Percentiles rank a stretch among this genome's conserved stretches.
phyloP scores from a whole-genome alignment of 805 yeast species.

The Pichia californica region DNA sequence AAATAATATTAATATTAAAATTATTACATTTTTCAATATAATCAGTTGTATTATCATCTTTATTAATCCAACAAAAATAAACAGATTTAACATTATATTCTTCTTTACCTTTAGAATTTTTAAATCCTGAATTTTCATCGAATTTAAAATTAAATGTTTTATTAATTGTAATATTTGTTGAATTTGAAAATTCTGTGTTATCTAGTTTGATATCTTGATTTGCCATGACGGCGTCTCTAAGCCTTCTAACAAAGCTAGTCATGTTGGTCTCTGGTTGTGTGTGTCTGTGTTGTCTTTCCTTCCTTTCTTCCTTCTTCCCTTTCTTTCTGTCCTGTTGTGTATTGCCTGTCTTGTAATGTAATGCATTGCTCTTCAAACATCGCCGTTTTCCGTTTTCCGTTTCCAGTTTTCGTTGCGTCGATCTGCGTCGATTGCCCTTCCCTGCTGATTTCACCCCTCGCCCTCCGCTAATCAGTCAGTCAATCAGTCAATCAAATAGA shows the following conservation, averaged over 20 bases:
- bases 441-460: too few relatives aligned
- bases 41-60: conserved; percentile 71
- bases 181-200: conserved; percentile 13
- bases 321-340: too few relatives aligned
- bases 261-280: neutral
- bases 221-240: conserved; percentile 2
- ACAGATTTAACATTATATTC: conserved; percentile 48
- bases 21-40: conserved; percentile 70
- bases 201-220: conserved; percentile 12
- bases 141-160: conserved; percentile 27
- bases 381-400: too few relatives aligned
- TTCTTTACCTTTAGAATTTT: conserved; percentile 36
- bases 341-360: too few relatives aligned
- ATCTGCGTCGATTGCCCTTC: too few relatives aligned
- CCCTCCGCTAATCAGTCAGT: too few relatives aligned
- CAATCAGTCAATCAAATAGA: too few relatives aligned
- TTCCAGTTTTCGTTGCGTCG: too few relatives aligned
- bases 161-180: neutral
- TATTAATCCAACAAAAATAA: conserved; percentile 71
- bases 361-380: too few relatives aligned
- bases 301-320: neutral
- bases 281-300: too few relatives aligned
- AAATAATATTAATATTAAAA: conserved; percentile 58
- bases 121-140: conserved; percentile 26
- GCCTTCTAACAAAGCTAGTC: neutral